Evolutionary conservation across 768 basidiomycete genomes (phyloP).

Genomic region (Termitomyces sp.): DNA sequence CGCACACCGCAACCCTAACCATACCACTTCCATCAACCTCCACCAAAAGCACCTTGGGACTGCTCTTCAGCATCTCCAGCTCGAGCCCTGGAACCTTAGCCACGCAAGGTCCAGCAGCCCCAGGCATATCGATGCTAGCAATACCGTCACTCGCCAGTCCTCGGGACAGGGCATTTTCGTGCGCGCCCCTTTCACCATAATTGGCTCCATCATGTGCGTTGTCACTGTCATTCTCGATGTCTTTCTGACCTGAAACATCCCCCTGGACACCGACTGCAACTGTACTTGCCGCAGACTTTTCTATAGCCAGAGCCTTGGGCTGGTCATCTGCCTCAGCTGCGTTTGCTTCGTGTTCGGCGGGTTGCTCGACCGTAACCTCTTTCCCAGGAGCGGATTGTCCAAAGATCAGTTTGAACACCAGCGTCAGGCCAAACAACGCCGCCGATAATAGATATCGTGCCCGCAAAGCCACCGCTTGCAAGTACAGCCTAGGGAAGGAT

Average conservation of each 20-base stretch:
- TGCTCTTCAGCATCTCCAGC: neutral
- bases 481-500: neutral
- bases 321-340: neutral
- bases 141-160: neutral
- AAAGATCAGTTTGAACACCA: slow-evolving; percentile 6
- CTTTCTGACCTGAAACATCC: neutral
- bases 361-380: too few species aligned
- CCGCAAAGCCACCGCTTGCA: neutral
- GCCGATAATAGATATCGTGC: neutral
- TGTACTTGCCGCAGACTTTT: neutral
- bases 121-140: neutral
- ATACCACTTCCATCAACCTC: slow-evolving; percentile 12
- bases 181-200: neutral
- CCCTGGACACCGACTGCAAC: neutral
- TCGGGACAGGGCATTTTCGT: neutral
- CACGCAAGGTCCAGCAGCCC: too few species aligned
- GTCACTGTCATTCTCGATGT: neutral
- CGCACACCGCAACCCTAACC: slow-evolving; percentile 14
- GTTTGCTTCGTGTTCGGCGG: neutral
- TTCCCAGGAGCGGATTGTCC: neutral
- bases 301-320: neutral
- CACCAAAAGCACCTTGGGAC: slow-evolving; percentile 9
- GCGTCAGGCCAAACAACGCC: neutral
- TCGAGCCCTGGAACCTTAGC: neutral
- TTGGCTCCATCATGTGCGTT: neutral